Base-by-base conservation (phyloP, 2,329 filamentous ascomycete genomes). In the Fusarium compactum region DNA sequence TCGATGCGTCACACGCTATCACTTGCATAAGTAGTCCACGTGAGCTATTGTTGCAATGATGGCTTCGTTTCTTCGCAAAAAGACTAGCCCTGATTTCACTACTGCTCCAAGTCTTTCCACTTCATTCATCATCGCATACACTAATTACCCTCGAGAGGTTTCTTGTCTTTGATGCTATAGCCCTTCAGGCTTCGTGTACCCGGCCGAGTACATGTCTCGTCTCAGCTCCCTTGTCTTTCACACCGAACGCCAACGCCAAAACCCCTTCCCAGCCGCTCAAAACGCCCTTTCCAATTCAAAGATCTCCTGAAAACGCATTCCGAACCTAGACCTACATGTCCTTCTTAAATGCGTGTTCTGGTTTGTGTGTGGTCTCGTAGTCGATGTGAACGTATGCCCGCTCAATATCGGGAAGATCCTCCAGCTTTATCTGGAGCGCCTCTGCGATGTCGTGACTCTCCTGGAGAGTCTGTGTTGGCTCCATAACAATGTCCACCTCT, bases 401-500 rank as follows among this genome's bases (percentile, higher is more conserved):
- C 86, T 98, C 96, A 12, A 98, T 91, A 78, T 97, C 91, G 0
- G 96, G 95, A 69, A 99, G 81, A 60, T 91, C 92, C 86, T 99
- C 96, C 5, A 98, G 85, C 84, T 98, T 98, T 68, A 92, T 92
- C 85, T 99, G 96, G 74, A 99, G 85, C 75, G 92, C 94, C 81
- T 99, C 96, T 0, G 96, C 95, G 15, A 98, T 89, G 77, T 99
- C 96, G 79, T 99, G 96, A 1, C 94, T 96, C 55, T 90, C 90
- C 67, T 88, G 86, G 18, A 99, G 86, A 3, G 89, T 89, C 58
- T 90, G 87, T 2, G 89, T 84, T 0, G 91, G 89, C 73, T 95
- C 90, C 94, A 98, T 97, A 76, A 98, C 95, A 58, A 98, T 90
- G 78, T 99, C 96, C 40, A 98, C 94, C 84, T 99, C 96, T 72